Evolutionary conservation across 2,329 filamentous ascomycete species (phyloP).

Genomic region (Eutypa lata): DNA sequence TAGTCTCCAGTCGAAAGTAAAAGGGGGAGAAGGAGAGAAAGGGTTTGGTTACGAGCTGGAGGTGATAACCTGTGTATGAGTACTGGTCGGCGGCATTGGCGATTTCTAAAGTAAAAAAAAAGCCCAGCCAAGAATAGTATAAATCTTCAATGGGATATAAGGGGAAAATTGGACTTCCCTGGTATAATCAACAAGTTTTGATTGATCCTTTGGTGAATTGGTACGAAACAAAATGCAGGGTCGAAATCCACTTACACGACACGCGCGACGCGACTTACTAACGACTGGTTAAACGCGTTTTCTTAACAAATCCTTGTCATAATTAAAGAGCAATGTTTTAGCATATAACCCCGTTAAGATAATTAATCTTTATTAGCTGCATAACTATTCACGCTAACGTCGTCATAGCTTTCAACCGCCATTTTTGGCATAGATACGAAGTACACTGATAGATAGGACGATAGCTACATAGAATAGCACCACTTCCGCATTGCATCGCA

Average conservation of each 20-base stretch:
- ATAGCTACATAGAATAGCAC: too few species aligned
- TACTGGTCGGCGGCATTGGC: conserved; percentile 8
- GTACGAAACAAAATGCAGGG: too few species aligned
- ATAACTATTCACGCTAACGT: conserved; percentile 7
- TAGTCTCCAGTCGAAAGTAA: not conserved
- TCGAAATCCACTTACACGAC: conserved; percentile 7
- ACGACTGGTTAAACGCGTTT: not conserved
- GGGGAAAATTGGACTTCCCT: not conserved
- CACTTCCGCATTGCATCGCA: not conserved
- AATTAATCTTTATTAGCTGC: not conserved
- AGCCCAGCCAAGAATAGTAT: not conserved
- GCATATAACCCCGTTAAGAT: conserved; percentile 7
- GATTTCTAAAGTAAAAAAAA: not conserved
- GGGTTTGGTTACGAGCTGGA: not conserved
- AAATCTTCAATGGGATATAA: not conserved
- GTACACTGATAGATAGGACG: too few species aligned
- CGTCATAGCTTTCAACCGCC: conserved; percentile 9
- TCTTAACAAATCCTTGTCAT: not conserved
- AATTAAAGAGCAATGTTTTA: conserved; percentile 9
- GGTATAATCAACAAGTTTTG: conserved; percentile 1
- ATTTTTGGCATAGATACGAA: too few species aligned
- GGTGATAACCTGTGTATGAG: not conserved
- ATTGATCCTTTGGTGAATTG: not conserved
- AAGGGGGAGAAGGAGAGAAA: not conserved
- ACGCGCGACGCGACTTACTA: conserved; percentile 5